Conservation (phyloP, 2,329 filamentous ascomycete genomes). For the Fusarium nygamai region DNA sequence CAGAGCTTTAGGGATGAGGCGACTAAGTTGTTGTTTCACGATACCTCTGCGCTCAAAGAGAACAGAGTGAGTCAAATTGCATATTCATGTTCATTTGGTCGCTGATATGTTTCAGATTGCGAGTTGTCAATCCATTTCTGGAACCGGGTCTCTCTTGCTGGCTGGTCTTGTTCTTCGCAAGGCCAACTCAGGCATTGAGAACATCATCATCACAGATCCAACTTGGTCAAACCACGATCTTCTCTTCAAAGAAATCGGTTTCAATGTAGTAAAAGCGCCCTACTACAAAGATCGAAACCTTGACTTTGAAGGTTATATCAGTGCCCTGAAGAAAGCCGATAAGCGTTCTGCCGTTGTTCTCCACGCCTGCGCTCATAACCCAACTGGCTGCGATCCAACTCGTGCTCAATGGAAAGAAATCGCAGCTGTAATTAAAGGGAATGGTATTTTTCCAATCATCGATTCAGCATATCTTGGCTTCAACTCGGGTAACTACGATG, state of each 20-base stretch:
- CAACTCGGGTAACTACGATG: conserved; percentile 37
- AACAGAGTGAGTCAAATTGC: conserved; percentile 34
- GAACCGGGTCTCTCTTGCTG: conserved; percentile 53
- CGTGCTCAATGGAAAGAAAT: conserved; percentile 40
- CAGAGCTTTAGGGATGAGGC: conserved; percentile 47
- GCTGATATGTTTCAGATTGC: conserved; percentile 40
- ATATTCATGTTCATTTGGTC: fast-evolving
- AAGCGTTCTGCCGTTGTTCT: conserved; percentile 45
- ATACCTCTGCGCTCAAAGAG: conserved; percentile 40
- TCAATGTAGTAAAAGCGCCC: conserved; percentile 45
- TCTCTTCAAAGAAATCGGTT: conserved; percentile 48
- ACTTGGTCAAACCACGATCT: conserved; percentile 55
- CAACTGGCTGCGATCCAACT: conserved; percentile 52
- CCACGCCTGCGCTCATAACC: conserved; percentile 57
- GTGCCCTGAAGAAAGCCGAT: conserved; percentile 42
- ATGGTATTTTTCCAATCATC: conserved; percentile 32
- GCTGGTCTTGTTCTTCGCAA: conserved; percentile 47
- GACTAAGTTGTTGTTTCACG: conserved; percentile 46
- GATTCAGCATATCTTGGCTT: conserved; percentile 40
- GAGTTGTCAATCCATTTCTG: conserved; percentile 52
- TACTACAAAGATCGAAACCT: conserved; percentile 50
- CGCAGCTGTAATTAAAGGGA: conserved; percentile 13
- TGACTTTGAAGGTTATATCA: conserved; percentile 47
- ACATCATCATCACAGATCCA: conserved; percentile 52
- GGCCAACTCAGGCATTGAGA: conserved; percentile 37